These are phyloP conservation scores for Fusarium robinianum DNA, from an alignment of 2,329 filamentous ascomycete species.

Conservation along the genomic window DNA sequence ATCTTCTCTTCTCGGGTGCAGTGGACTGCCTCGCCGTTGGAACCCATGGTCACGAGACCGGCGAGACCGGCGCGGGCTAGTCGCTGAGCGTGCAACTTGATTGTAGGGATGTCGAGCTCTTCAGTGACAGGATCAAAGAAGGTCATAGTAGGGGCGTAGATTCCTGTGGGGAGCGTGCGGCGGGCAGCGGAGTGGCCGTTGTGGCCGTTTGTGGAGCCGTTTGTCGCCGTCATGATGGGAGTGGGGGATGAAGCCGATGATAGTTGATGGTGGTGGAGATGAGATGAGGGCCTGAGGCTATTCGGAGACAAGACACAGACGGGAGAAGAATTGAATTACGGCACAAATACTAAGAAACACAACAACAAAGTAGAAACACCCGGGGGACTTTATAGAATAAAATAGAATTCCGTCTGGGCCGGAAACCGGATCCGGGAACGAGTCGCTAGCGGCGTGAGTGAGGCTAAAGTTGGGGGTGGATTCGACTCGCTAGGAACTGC, in stretches of 20 bases:
- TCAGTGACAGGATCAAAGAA: constrained; percentile 86
- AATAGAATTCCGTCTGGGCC: background rate
- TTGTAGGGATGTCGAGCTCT: constrained; percentile 77
- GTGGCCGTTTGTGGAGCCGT: constrained; percentile 30
- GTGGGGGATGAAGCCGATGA: constrained; percentile 9
- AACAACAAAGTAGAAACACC: constrained; percentile 13
- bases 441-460: constrained; percentile 15
- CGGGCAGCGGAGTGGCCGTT: constrained; percentile 40
- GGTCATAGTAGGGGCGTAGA: constrained; percentile 88
- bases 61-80: constrained; percentile 77
- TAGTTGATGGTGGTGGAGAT: background rate
- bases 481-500: constrained; percentile 35
- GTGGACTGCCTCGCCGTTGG: constrained; percentile 88
- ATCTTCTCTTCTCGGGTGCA: constrained; percentile 78
- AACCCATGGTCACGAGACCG: constrained; percentile 85
- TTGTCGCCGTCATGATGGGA: constrained; percentile 31
- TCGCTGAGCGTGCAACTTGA: constrained; percentile 80
- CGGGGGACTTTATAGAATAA: constrained; percentile 34
- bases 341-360: too few relatives aligned
- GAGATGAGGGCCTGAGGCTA: background rate
- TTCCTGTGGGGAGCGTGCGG: constrained; percentile 73
- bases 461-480: constrained; percentile 38
- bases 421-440: background rate
- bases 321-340: constrained; percentile 5
- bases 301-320: constrained; percentile 9